phyloP scores from a whole-genome alignment of 1,139 yeast genomes.

The Suhomyces taliae region DNA sequence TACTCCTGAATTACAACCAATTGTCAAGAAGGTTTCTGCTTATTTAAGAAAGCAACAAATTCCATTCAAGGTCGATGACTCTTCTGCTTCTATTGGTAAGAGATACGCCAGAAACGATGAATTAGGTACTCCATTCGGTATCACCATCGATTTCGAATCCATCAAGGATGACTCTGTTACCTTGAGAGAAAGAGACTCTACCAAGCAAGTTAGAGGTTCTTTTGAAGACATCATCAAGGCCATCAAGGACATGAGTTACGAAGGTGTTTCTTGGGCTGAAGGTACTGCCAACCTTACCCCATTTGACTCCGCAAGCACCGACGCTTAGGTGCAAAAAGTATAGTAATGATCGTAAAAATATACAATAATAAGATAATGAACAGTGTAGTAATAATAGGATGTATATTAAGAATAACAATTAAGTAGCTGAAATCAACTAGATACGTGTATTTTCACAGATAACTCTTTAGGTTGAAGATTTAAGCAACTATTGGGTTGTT shows the following conservation, averaged over 20 bases:
- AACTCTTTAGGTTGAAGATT: too few relatives aligned
- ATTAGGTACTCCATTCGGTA: slow-evolving; percentile 98
- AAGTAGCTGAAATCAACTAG: too few relatives aligned
- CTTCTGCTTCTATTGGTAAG: slow-evolving; percentile 97
- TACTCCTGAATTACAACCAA: slow-evolving; percentile 77
- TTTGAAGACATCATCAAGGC: slow-evolving; percentile 77
- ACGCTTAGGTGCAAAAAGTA: slow-evolving; percentile 13
- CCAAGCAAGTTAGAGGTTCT: slow-evolving; percentile 95
- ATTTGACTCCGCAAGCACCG: slow-evolving; percentile 54
- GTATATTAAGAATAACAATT: too few relatives aligned
- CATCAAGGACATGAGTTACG: slow-evolving; percentile 72
- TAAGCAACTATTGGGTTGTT: too few relatives aligned
- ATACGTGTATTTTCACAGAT: too few relatives aligned
- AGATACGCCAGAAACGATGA: slow-evolving; percentile 99
- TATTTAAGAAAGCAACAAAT: slow-evolving; percentile 77
- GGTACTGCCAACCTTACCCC: slow-evolving; percentile 71
- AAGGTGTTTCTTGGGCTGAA: slow-evolving; percentile 76
- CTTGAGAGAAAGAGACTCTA: slow-evolving; percentile 96
- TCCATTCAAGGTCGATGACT: slow-evolving; percentile 95
- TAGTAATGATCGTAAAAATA: too few relatives aligned
- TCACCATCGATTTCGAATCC: slow-evolving; percentile 96
- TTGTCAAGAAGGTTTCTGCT: slow-evolving; percentile 66
- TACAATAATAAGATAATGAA: too few relatives aligned
- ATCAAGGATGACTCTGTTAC: slow-evolving; percentile 88
- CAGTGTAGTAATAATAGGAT: slow-evolving; percentile 1